These are phyloP conservation scores for Boletus mariae DNA, from an alignment of 1,284 basidiomycete species.

Conservation along the genomic window DNA sequence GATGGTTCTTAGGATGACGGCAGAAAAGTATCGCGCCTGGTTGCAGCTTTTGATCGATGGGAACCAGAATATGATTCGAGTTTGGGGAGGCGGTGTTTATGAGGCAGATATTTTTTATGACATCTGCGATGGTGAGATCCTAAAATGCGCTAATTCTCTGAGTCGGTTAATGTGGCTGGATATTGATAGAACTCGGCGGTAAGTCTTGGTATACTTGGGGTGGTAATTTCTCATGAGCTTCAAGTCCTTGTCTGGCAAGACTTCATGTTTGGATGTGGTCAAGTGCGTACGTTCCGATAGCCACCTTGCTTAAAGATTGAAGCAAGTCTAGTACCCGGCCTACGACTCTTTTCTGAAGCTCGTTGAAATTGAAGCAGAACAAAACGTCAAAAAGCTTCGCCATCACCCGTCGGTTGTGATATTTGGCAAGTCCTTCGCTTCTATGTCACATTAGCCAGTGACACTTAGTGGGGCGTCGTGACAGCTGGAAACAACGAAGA, in stretches of 20 bases:
- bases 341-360: constrained; percentile 67
- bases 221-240: constrained; percentile 14
- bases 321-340: constrained; percentile 60
- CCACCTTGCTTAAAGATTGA: constrained; percentile 3
- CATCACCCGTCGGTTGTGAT: constrained; percentile 82
- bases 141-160: neutral
- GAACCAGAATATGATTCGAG: constrained; percentile 81
- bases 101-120: constrained; percentile 77
- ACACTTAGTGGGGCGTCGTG: constrained; percentile 5
- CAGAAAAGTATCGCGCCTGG: constrained; percentile 65
- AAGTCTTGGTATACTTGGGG: constrained; percentile 33
- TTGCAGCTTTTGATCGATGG: constrained; percentile 72
- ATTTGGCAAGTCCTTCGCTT: constrained; percentile 51
- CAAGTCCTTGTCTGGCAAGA: constrained; percentile 83
- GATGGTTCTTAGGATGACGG: constrained; percentile 40
- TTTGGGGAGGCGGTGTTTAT: constrained; percentile 86
- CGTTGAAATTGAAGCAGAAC: constrained; percentile 66
- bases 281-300: constrained; percentile 38
- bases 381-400: constrained; percentile 69
- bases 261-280: constrained; percentile 84
- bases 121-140: constrained; percentile 64
- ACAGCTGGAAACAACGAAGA: constrained; percentile 90
- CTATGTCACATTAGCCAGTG: neutral
- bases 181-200: constrained; percentile 59
- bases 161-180: neutral